Evolutionary conservation across 352 stramenopile species (phyloP), one percentile per base, ranked within the genome.

Genomic region (Phytophthora pini): DNA sequence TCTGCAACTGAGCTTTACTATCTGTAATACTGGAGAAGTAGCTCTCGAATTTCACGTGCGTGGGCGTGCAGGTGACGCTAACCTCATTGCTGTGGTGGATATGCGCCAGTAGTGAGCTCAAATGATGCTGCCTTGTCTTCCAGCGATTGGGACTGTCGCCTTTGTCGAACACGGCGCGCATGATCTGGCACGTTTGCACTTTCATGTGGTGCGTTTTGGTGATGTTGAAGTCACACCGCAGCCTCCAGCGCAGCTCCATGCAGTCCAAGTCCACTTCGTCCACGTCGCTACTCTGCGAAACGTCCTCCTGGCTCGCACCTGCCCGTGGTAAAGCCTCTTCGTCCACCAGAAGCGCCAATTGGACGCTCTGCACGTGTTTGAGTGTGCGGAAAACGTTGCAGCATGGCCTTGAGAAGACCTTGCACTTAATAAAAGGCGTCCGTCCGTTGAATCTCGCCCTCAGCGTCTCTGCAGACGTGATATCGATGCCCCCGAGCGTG

Each of bases 121-220:
- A 70, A 54, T 94, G 86, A 66, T 90, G 87, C 56, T 92, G 84
- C 22, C 85, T 72, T 51, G 84, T 89, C 20, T 79, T 73, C 56
- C 69, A 84, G 26, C 69, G 77, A 61, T 76, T 90, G 22, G 79
- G 71, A 46, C 82, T 88, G 20, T 56, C 34, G 31, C 68, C 59
- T 34, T 76, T 79, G 70, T 95, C 82, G 56, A 95, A 93, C 47
- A 94, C 74, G 17, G 86, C 79, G 51, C 86, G 82, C 84, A 95
- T 86, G 56, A 90, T 80, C 65, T 92, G 79, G 48, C 79, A 87
- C n/a, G 73, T 53, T 58, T 89, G 83, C 36, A 93, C 83, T 51
- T 92, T 90, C 74, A 94, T 93, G 56, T 81, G 74, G 61, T 95
- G 86, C 20, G 84, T 93, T 77, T 95, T 95, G 31, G 86, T 92